Evolutionary conservation across 1,284 basidiomycete species (phyloP).

Genomic region (Thecaphora frezii): DNA sequence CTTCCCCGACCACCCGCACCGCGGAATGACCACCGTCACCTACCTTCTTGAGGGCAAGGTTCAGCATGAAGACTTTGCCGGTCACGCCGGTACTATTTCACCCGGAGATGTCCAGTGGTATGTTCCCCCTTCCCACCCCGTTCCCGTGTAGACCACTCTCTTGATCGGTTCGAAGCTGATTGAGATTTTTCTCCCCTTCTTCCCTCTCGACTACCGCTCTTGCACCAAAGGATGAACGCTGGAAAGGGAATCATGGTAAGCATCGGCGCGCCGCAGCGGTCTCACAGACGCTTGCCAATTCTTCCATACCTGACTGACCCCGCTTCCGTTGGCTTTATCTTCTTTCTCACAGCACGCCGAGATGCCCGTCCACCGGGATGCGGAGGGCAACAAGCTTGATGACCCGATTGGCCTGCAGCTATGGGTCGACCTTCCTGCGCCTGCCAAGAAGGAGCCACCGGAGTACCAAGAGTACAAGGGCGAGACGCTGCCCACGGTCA

Average conservation of each 20-base stretch:
- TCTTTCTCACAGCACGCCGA: conserved; percentile 54
- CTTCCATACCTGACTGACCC: background rate
- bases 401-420: conserved; percentile 81
- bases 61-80: conserved; percentile 87
- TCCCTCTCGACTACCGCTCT: too few relatives aligned
- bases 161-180: too few relatives aligned
- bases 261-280: background rate
- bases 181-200: too few relatives aligned
- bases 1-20: conserved; percentile 76
- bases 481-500: conserved; percentile 56
- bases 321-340: background rate
- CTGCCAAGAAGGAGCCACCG: conserved; percentile 76
- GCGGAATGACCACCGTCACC: conserved; percentile 64
- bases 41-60: conserved; percentile 84
- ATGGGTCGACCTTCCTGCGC: conserved; percentile 87
- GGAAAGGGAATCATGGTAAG: conserved; percentile 36
- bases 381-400: conserved; percentile 62
- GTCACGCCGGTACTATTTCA: conserved; percentile 71
- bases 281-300: background rate
- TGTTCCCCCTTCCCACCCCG: too few relatives aligned
- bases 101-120: conserved; percentile 64
- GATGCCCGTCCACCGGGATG: conserved; percentile 79
- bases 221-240: conserved; percentile 21
- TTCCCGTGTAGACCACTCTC: too few relatives aligned
- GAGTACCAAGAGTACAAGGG: conserved; percentile 64